Evolutionary conservation across 179 eudicot genomes (phyloP).

Genomic region (Spinacia oleracea): DNA sequence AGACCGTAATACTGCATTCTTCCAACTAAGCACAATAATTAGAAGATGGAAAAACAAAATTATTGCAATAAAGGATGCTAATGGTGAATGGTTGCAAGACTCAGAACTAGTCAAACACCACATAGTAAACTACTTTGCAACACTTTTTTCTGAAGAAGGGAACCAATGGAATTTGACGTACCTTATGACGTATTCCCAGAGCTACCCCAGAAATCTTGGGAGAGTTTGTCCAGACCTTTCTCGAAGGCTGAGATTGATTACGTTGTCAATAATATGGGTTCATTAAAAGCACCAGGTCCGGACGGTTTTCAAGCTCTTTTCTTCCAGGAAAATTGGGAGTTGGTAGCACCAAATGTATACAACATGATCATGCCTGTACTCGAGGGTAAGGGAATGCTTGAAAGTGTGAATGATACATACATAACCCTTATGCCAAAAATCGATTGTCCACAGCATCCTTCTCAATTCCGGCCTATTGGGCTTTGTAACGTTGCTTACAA

Average conservation of each 20-base stretch:
- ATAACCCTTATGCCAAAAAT: no score
- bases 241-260: not conserved
- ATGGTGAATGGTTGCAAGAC: not conserved
- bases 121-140: not conserved
- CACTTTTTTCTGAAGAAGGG: not conserved
- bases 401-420: no score
- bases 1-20: not conserved
- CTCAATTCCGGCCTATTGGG: no score
- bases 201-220: not conserved
- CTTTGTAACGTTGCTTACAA: no score
- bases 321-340: not conserved
- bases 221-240: not conserved
- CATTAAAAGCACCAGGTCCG: not conserved
- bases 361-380: fast-evolving
- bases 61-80: not conserved
- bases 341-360: not conserved
- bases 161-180: not conserved
- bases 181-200: not conserved
- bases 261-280: not conserved
- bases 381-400: not conserved
- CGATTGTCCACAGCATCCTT: no score
- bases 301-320: not conserved
- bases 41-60: not conserved
- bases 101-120: not conserved
- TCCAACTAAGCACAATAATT: not conserved